Conservation (phyloP, 148 eudicot genomes). For the Persicaria tinctoria region DNA sequence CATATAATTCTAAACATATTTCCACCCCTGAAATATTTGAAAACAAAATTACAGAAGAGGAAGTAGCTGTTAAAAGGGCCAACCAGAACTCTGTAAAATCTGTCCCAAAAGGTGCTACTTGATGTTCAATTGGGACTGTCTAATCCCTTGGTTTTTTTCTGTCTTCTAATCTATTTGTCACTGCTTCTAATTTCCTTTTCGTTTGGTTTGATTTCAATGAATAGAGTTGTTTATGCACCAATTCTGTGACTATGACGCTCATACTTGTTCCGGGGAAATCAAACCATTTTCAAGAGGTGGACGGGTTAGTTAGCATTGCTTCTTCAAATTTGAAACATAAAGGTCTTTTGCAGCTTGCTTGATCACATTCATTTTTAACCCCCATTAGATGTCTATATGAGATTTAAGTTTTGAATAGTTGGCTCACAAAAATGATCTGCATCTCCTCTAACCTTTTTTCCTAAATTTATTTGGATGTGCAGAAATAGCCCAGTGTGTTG, state of each 20-base stretch:
- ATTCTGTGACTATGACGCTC: slow-evolving; percentile 90
- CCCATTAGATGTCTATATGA: no score
- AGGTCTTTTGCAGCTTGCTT: no score
- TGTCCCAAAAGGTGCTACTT: background rate
- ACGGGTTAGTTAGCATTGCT: slow-evolving; percentile 41
- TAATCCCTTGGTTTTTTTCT: background rate
- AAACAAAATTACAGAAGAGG: background rate
- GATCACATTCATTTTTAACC: no score
- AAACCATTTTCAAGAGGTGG: slow-evolving; percentile 74
- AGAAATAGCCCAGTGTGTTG: slow-evolving; percentile 70
- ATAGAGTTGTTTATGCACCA: slow-evolving; percentile 79
- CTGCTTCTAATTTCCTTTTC: no score
- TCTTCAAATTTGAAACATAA: background rate
- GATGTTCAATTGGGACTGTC: background rate
- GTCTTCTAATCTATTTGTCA: background rate
- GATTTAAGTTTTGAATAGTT: no score
- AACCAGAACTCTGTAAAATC: background rate
- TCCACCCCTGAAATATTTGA: background rate
- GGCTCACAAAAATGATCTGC: background rate
- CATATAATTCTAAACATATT: background rate
- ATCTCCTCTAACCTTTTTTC: slow-evolving; percentile 7
- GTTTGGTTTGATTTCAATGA: slow-evolving; percentile 8
- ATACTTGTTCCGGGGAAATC: slow-evolving; percentile 53
- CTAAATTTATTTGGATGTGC: slow-evolving; percentile 21
- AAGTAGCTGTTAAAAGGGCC: background rate